Conservation (phyloP, 2,329 filamentous ascomycete genomes). For the Rutstroemia sydowiana region DNA sequence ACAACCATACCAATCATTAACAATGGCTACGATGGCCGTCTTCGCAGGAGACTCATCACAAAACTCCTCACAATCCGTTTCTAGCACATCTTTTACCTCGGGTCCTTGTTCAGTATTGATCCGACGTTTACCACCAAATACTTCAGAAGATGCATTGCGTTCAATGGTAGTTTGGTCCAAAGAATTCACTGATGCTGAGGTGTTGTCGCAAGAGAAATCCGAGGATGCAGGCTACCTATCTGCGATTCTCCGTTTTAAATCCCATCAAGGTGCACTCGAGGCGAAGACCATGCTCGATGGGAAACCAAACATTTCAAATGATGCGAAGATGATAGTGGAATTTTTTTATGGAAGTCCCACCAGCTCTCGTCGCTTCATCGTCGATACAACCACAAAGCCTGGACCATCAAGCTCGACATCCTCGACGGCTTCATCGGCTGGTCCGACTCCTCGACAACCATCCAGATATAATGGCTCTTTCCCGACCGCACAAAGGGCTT, state of each 20-base stretch:
- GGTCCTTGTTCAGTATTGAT: constrained; percentile 41
- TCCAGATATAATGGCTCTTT: constrained; percentile 55
- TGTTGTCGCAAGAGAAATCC: constrained; percentile 43
- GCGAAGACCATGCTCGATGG: constrained; percentile 52
- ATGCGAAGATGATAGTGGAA: constrained; percentile 50
- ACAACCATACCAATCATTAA: constrained; percentile 26
- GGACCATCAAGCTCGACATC: constrained; percentile 33
- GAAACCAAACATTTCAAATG: constrained; percentile 43
- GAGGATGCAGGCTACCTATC: constrained; percentile 44
- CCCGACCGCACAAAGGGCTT: constrained; percentile 33
- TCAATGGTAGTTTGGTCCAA: constrained; percentile 54
- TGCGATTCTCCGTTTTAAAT: constrained; percentile 47
- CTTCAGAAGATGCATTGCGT: constrained; percentile 45
- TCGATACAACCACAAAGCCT: constrained; percentile 40
- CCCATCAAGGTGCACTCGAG: constrained; percentile 44
- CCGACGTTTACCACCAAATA: constrained; percentile 46
- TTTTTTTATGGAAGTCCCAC: constrained; percentile 37
- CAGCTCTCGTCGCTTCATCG: constrained; percentile 43
- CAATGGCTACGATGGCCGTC: constrained; percentile 27
- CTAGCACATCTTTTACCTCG: constrained; percentile 18
- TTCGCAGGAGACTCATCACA: constrained; percentile 22
- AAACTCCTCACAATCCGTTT: constrained; percentile 18
- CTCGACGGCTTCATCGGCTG: constrained; percentile 34
- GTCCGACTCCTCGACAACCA: constrained; percentile 24
- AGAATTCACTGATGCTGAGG: constrained; percentile 44